Evolutionary conservation across 2,329 filamentous ascomycete genomes (phyloP), one percentile per base, ranked within the genome.

Genomic region (Zelopaecilomyces penicillatus): DNA sequence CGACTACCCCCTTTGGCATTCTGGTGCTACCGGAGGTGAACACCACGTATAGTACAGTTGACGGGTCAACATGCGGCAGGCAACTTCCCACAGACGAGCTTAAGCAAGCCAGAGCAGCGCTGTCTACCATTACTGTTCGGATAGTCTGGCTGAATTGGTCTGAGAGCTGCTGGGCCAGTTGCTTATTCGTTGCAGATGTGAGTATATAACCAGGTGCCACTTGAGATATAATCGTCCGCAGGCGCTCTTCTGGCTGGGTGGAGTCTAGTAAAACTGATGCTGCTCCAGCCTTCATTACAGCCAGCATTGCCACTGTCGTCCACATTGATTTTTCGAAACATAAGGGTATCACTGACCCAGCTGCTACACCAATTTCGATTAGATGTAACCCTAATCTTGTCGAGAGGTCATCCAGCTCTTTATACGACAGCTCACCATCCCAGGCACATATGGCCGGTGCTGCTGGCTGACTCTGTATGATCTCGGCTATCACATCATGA

Each of bases 301-400:
- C 59, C 6, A 65, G 44, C 43, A 62, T 56, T 0, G 57, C 56
- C 3, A 64, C 53, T 6, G 52, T 38, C 0, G 52, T 52, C 57
- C 57, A 65, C 36, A 49, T 53, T 4, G 61, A 62, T 44, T 64
- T 65, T 28, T 63, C 58, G 39, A 65, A 63, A 31, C 54, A 59
- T n/a, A 64, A 46, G 1, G 58, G 58, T 9, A 62, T 53, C 5
- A 57, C 26, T 1, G 40, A 41, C 28, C 52, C 58, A 2, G 48
- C 46, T n/a, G 44, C 39, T 11, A 63, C 46, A 11, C 57, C 56
- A 4, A 28, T 6, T 5, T 30, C 6, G 26, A 36, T 29, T 9
- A 50, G 43, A 9, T 44, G 48, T 4, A 32, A 37, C 5, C 48
- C 48, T 4, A 52, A 34, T 30, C 37, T 40, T 12, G 37, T 37